Percentiles rank a stretch among this genome's conserved stretches.
Evolutionary conservation across 1,284 basidiomycete genomes (phyloP).

Genomic region (Stereum hirsutum): DNA sequence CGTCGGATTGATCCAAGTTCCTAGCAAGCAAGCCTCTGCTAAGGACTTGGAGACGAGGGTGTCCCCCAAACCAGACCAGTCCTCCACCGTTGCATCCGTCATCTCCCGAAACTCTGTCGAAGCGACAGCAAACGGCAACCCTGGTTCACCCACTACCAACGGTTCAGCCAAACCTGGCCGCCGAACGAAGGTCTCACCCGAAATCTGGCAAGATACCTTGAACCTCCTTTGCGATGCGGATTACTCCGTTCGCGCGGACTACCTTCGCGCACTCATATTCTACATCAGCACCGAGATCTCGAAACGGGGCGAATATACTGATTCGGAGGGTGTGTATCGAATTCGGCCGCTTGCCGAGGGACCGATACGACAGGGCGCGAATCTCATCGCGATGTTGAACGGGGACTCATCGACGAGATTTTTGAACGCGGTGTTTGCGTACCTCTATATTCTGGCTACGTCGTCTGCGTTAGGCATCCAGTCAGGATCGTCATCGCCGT

Average conservation of each 20-base stretch:
- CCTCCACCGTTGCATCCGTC: slow-evolving; percentile 5
- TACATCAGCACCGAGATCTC: slow-evolving; percentile 74
- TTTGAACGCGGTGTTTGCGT: slow-evolving; percentile 71
- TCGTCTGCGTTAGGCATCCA: slow-evolving; percentile 48
- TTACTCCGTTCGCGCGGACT: slow-evolving; percentile 67
- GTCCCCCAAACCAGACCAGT: slow-evolving; percentile 9
- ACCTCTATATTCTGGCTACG: slow-evolving; percentile 71
- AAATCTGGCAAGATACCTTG: slow-evolving; percentile 85
- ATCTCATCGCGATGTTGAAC: slow-evolving; percentile 40
- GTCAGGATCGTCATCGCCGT: slow-evolving; percentile 29
- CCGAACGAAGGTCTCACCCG: slow-evolving; percentile 68
- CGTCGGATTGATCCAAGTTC: slow-evolving; percentile 60
- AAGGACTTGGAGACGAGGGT: slow-evolving; percentile 2
- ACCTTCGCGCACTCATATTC: slow-evolving; percentile 59
- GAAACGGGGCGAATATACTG: slow-evolving; percentile 39
- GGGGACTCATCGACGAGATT: slow-evolving; percentile 64
- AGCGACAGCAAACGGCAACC: no score
- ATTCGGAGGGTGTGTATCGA: slow-evolving; percentile 35
- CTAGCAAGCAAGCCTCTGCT: slow-evolving; percentile 36
- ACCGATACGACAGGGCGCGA: slow-evolving; percentile 34
- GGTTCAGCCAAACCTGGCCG: slow-evolving; percentile 10
- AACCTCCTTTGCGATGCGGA: slow-evolving; percentile 74
- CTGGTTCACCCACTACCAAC: slow-evolving; percentile 8
- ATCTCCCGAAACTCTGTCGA: no score
- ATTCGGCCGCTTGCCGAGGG: slow-evolving; percentile 32